Percentiles rank a stretch among this genome's conserved stretches.
phyloP scores from a whole-genome alignment of 139 green algal genomes.

The Eudorina sp. region DNA sequence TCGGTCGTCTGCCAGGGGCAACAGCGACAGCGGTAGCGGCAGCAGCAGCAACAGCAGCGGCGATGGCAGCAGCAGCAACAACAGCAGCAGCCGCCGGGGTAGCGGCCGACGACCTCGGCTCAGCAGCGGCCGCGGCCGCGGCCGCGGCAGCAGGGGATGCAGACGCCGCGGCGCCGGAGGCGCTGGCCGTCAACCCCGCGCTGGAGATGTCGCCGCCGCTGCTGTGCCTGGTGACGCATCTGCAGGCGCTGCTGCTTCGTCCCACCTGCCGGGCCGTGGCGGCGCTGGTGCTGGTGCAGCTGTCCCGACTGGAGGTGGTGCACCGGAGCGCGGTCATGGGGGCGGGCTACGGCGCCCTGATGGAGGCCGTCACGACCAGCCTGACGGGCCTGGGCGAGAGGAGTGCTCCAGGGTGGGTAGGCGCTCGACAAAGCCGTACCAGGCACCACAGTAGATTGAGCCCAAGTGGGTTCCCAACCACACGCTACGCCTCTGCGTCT shows the following conservation, averaged over 20 bases:
- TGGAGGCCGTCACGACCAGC: conserved; percentile 17
- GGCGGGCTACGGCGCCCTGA: background rate
- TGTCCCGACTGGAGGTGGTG: conserved; percentile 21
- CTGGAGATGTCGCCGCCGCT: conserved; percentile 35
- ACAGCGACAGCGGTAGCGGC: no score
- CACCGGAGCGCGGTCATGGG: background rate
- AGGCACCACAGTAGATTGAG: no score
- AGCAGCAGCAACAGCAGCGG: no score
- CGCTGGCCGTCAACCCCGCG: background rate
- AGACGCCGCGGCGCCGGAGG: background rate
- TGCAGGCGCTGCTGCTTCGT: conserved; percentile 26
- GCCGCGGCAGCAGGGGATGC: background rate
- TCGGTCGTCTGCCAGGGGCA: no score
- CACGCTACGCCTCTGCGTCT: no score
- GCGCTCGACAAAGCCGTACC: no score
- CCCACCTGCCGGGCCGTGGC: background rate
- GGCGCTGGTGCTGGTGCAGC: conserved; percentile 47
- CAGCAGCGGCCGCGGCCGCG: background rate
- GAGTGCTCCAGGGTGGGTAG: background rate
- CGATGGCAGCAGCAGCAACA: no score
- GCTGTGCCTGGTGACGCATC: conserved; percentile 24
- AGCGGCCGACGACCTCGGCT: background rate
- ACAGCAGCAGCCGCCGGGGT: background rate
- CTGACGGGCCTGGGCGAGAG: background rate
- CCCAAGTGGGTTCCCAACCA: no score